Conservation (phyloP, 23 red algal species). For the Gracilaria caudata region DNA sequence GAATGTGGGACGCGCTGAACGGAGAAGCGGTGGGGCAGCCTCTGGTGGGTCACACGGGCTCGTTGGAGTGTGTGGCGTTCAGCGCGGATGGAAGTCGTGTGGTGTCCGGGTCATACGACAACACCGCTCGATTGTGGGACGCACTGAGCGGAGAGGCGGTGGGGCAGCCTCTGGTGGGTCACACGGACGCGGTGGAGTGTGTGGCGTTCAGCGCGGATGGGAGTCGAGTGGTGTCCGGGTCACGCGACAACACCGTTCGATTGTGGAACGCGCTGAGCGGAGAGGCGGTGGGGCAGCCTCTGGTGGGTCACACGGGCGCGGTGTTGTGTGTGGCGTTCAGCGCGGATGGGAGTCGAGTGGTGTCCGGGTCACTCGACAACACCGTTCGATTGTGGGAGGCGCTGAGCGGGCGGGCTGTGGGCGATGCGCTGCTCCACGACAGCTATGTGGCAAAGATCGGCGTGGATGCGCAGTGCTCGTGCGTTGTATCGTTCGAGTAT, state of each 20-base stretch:
- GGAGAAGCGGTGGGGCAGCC: too few relatives aligned
- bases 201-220: too few relatives aligned
- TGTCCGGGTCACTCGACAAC: slow-evolving; percentile 22
- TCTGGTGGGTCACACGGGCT: too few relatives aligned
- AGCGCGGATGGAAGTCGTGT: too few relatives aligned
- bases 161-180: too few relatives aligned
- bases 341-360: slow-evolving; percentile 11
- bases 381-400: slow-evolving; percentile 32
- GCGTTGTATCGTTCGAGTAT: slow-evolving; percentile 1
- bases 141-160: too few relatives aligned
- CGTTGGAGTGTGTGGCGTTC: too few relatives aligned
- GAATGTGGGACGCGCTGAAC: too few relatives aligned
- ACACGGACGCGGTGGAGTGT: too few relatives aligned
- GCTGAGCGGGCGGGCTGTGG: background rate
- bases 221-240: too few relatives aligned
- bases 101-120: too few relatives aligned
- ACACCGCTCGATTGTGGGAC: too few relatives aligned
- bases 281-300: slow-evolving; percentile 8
- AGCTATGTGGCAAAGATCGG: background rate
- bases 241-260: slow-evolving; percentile 30
- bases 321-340: background rate
- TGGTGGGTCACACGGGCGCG: slow-evolving; percentile 6
- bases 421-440: background rate
- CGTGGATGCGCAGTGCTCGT: slow-evolving; percentile 12
- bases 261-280: slow-evolving; percentile 3